Evolutionary conservation across 1,139 yeast genomes (phyloP), one percentile per base, ranked within the genome.

Genomic region (Candida sp.): DNA sequence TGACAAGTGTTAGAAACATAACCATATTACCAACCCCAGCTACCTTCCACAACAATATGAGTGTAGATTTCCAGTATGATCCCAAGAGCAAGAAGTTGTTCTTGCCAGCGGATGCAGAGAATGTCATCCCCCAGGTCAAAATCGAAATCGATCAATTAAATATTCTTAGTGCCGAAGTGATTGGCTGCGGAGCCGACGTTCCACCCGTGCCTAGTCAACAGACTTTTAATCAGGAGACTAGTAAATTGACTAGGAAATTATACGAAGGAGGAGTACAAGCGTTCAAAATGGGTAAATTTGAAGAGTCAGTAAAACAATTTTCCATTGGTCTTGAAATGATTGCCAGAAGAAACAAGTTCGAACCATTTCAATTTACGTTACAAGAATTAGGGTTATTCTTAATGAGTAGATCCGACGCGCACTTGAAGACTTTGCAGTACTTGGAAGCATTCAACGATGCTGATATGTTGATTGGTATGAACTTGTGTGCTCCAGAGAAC

Each of bases 341-440:
- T 19, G 68, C 79, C 49, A 82, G 87, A 53, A 79, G 98, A 61
- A 82, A 90, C 30, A 84, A 87, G 55, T 90, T 91, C 77, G 99
- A 93, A 61, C 74, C 91, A 8, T 87, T 90, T 56, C 90, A 81
- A 51, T 77, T 84, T 36, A 85, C 91, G 33, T 66, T 90, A 44
- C 91, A 86, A 56, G 98, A 93, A 60, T 67, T 87, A 44, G 76
- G 84, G 40, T 73, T 80, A 55, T 77, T 89, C 57, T 66, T 91
- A 45, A 84, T 83, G 70, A 85, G 89, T 44, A 77, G 97, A 51
- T 82, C 96, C 21, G 98, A 91, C 57, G 87, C 96, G 0, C 79
- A 84, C 55, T 72, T 90, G 60, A 77, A 84, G 55, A 70, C 77
- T 45, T 75, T 80, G 43, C 70, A 81, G 46, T 87, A 80, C 68